These are phyloP conservation scores for Botrytis paeoniae DNA, from an alignment of 2,329 filamentous ascomycete genomes.

Conservation along the genomic window DNA sequence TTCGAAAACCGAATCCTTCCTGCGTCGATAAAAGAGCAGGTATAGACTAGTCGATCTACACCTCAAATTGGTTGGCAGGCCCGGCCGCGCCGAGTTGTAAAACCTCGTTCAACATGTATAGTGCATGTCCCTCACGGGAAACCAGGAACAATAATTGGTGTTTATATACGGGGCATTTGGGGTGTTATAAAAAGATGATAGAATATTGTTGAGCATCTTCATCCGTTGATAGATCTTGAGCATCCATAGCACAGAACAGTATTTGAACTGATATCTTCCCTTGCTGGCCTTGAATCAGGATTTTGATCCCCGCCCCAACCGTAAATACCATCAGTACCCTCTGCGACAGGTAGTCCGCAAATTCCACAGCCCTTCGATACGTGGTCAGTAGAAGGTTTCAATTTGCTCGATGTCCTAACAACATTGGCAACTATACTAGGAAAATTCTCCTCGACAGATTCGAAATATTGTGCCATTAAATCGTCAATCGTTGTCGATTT, in stretches of 20 bases:
- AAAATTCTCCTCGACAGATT: slow-evolving; percentile 78
- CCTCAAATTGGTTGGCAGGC: slow-evolving; percentile 14
- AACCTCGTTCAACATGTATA: slow-evolving; percentile 28
- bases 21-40: slow-evolving; percentile 34
- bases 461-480: slow-evolving; percentile 85
- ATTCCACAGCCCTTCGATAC: slow-evolving; percentile 54
- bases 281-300: slow-evolving; percentile 31
- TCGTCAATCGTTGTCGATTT: slow-evolving; percentile 86
- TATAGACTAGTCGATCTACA: slow-evolving; percentile 22
- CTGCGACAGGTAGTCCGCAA: slow-evolving; percentile 66
- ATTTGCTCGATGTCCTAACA: slow-evolving; percentile 83
- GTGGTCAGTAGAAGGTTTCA: slow-evolving; percentile 50
- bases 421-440: slow-evolving; percentile 94
- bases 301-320: slow-evolving; percentile 56
- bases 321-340: slow-evolving; percentile 60
- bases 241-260: slow-evolving; percentile 69
- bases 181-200: slow-evolving; percentile 14
- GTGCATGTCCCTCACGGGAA: slow-evolving; percentile 1
- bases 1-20: slow-evolving; percentile 63
- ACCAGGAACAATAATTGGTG: background rate
- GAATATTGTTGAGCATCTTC: slow-evolving; percentile 26
- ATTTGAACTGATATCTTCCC: slow-evolving; percentile 34
- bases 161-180: slow-evolving; percentile 2
- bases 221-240: slow-evolving; percentile 59
- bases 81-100: slow-evolving; percentile 25